Evolutionary conservation across 768 basidiomycete species (phyloP), one percentile per base, ranked within the genome.

Genomic region (Antrodiella citrinella): DNA sequence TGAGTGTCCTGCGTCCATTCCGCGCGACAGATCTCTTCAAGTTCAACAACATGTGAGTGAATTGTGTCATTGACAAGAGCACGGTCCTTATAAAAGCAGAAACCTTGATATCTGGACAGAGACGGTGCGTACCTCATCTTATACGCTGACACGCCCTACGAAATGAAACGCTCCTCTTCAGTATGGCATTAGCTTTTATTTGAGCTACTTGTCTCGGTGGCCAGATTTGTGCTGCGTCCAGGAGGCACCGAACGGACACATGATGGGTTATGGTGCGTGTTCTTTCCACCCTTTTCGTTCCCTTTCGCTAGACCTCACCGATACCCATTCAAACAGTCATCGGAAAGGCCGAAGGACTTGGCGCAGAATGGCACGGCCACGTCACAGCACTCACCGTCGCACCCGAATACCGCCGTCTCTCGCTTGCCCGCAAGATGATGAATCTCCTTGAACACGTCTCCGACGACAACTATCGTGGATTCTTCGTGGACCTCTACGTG

Each of bases 21-120:
- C 77, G 79, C 64, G 90, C 91, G 10, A 80, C 82, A 0, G 93
- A 97, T 67, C 77, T 95, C 68, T 90, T 95, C 73, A 85, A 79
- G 58, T 95, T 94, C 71, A 96, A 96, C 62, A 89, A 89, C 62
- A 78, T 95, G 90, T 87, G 59, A 23, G 24, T 19, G 15, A 38
- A 4, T 47, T 49, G 21, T 41, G 30, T 35, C 30, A 35, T 15
- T 35, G 7, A 35, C 30, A 35, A 15, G 7, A 35, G 30, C 30
- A 35, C 30, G 15, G 15, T 35, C 15, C 49, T 53, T 26, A 62
- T 38, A 11, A 24, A 46, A 45, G 1, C 66, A 92, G 91, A 53
- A 98, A 99, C 68, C 70, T 95, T 61, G 95, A 98, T 66, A 73
- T 93, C 42, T 97, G 91, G 91, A 97, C 96, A 42, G 95, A 98